Percentiles rank a stretch among this genome's conserved stretches.
These are phyloP conservation scores for Apiotrichum montevideense DNA, from an alignment of 1,284 basidiomycete genomes.

Conservation along the genomic window DNA sequence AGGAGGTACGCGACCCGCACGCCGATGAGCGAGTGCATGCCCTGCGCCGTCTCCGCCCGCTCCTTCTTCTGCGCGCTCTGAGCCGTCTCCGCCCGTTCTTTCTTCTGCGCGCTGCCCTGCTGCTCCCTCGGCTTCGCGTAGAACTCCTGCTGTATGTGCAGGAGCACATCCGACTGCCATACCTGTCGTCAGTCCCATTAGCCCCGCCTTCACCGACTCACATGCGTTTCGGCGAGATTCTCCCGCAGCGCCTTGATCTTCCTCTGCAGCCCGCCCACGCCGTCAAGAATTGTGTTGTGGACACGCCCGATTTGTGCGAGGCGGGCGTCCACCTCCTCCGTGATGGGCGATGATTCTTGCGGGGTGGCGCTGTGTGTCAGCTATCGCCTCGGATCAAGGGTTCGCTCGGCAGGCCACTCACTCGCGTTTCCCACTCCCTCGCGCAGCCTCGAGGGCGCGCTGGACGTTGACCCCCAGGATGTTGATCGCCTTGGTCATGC, in stretches of 20 bases:
- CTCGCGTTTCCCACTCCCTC: no score
- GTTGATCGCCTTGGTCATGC: slow-evolving; percentile 43
- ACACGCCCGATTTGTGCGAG: not conserved
- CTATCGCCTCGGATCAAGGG: no score
- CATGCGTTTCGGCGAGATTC: not conserved
- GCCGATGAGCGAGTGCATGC: no score
- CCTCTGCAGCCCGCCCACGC: not conserved
- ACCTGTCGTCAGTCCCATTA: not conserved
- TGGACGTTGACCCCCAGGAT: slow-evolving; percentile 34
- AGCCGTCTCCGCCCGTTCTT: not conserved
- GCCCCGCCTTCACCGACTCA: not conserved
- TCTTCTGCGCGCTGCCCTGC: not conserved
- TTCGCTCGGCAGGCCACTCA: no score
- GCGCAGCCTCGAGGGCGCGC: not conserved
- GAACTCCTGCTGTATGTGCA: slow-evolving; percentile 62
- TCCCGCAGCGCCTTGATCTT: not conserved
- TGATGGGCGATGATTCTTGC: no score
- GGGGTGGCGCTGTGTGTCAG: no score
- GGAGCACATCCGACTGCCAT: slow-evolving; percentile 45
- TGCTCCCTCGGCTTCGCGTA: not conserved
- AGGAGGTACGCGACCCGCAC: not conserved
- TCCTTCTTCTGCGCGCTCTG: not conserved
- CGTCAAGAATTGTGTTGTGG: not conserved
- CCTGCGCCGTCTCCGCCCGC: not conserved
- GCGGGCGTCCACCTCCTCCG: not conserved